Evolutionary conservation across 768 basidiomycete species (phyloP), one percentile per base, ranked within the genome.

Genomic region (Dictyophora rubrovolvata): DNA sequence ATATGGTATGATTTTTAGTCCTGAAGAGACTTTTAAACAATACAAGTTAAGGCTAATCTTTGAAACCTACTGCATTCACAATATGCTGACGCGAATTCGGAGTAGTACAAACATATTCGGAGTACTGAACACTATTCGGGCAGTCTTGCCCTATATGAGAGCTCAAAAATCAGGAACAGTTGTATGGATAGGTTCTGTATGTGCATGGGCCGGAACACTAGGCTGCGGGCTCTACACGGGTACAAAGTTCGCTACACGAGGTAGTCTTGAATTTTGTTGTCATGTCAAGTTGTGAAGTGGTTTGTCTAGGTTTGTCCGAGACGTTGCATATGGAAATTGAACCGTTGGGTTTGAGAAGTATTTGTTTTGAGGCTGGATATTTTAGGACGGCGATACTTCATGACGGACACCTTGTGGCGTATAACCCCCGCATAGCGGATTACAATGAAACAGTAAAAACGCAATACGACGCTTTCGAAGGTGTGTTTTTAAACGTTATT

Each of bases 81-180:
- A 14, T 37, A 37, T 37, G 36, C 37, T 46, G 28, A 59, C n/a
- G 36, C 22, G 21, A n/a, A n/a, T n/a, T n/a, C n/a, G n/a, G n/a
- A n/a, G n/a, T n/a, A 67, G 68, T 55, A 75, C 74, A 0, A 77
- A 77, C 62, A 70, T 79, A 0, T 77, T 79, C 63, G 77, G 77
- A 5, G 72, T 53, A 7, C 21, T 66, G n/a, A 66, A 77, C 58
- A 73, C 78, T n/a, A 65, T 71, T 7, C 67, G 75, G 17, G 77
- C 78, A 0, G 74, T 79, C 66, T 69, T 79, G 8, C 77, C 79
- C 0, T 74, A 75, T 64, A 74, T 80, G 75, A 69, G 79, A 12
- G 69, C 71, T 54, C 68, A 71, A 22, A 72, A 69, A 60, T 64
- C 70, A 0, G 79, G 79, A 1, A 77, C 74, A 0, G 65, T 80